These are phyloP conservation scores for Tetradesmus lagerheimii DNA, from an alignment of 139 green algal genomes.

Conservation along the genomic window DNA sequence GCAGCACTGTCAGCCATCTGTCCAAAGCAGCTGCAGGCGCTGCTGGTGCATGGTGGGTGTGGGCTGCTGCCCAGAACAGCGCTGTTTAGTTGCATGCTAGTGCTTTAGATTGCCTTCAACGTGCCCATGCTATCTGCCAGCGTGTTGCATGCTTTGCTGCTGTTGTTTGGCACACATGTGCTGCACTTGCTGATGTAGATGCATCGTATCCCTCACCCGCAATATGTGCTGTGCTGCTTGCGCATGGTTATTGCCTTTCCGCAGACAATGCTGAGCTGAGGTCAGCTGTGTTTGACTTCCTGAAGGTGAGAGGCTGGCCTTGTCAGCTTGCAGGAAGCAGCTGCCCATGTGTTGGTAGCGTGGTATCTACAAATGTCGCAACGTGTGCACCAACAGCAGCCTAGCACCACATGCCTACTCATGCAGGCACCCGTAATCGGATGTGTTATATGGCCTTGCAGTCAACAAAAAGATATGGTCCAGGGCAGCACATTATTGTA, in stretches of 20 bases:
- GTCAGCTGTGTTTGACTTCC: constrained; percentile 75
- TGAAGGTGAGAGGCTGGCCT: constrained; percentile 70
- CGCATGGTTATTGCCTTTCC: not conserved
- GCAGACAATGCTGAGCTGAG: constrained; percentile 83
- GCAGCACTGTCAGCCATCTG: constrained; percentile 6
- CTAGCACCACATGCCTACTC: no score
- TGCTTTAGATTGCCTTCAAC: not conserved
- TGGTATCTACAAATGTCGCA: not conserved
- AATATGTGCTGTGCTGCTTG: not conserved
- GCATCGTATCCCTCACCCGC: no score
- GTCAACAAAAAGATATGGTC: no score
- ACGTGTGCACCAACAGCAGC: not conserved
- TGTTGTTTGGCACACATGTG: not conserved
- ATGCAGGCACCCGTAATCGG: no score
- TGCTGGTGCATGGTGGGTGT: constrained; percentile 19
- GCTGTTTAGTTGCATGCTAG: not conserved
- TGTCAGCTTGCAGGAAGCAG: not conserved
- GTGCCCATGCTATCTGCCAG: not conserved
- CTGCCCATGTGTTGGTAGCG: not conserved
- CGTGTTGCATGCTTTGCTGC: not conserved
- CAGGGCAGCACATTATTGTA: no score
- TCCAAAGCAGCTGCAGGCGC: not conserved
- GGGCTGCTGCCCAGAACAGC: not conserved
- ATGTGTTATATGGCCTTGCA: no score
- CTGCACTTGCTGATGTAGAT: not conserved